These are phyloP conservation scores for Wickerhamiella lipophila DNA, from an alignment of 805 yeast genomes.

Conservation along the genomic window DNA sequence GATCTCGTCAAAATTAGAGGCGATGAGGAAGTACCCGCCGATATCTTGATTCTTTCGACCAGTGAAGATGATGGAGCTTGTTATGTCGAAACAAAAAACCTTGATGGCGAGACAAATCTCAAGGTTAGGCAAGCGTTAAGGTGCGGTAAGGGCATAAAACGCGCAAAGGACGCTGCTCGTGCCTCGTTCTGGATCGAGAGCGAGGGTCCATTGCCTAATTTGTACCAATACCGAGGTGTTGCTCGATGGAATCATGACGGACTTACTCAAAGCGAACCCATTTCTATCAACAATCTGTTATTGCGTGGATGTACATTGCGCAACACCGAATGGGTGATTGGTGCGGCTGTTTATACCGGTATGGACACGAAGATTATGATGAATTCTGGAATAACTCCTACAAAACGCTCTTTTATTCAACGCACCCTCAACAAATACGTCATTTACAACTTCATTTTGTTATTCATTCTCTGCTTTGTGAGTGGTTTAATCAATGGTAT, in stretches of 20 bases:
- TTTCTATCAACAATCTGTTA: constrained; percentile 48
- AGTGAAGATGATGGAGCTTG: constrained; percentile 59
- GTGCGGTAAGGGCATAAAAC: constrained; percentile 46
- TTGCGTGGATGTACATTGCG: constrained; percentile 62
- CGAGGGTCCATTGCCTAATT: constrained; percentile 56
- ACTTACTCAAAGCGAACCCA: constrained; percentile 35
- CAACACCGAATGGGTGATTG: constrained; percentile 66
- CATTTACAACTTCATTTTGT: constrained; percentile 44
- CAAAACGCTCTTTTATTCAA: constrained; percentile 53
- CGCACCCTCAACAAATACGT: constrained; percentile 57
- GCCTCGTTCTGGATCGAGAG: constrained; percentile 51
- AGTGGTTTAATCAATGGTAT: constrained; percentile 62
- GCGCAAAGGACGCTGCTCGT: constrained; percentile 32
- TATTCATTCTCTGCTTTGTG: constrained; percentile 54
- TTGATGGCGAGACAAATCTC: constrained; percentile 68
- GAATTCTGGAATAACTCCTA: constrained; percentile 67
- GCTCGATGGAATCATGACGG: constrained; percentile 22
- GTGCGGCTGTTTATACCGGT: constrained; percentile 67
- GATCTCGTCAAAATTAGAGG: constrained; percentile 54
- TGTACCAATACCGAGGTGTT: constrained; percentile 41
- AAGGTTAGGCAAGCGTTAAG: constrained; percentile 44
- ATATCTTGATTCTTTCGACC: constrained; percentile 51
- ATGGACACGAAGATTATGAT: constrained; percentile 63
- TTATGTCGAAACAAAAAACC: constrained; percentile 55
- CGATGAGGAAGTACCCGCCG: constrained; percentile 72